Evolutionary conservation across 345 rosid genomes (phyloP).

Genomic region (Gossypium rotundifolium): DNA sequence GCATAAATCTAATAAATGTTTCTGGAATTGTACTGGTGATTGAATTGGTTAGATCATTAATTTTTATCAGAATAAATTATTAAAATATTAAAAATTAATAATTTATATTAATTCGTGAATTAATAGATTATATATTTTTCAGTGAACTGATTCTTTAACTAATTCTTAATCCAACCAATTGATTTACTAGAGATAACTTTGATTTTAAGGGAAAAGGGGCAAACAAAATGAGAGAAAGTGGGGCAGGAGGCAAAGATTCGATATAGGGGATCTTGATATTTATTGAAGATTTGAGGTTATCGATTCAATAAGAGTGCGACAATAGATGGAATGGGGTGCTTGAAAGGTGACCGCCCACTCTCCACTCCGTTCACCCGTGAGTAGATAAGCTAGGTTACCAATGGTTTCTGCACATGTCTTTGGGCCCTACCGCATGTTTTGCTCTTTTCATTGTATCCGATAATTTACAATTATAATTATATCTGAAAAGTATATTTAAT

Average conservation of each 20-base stretch:
- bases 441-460: not conserved
- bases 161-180: no score
- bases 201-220: no score
- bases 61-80: no score
- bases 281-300: not conserved
- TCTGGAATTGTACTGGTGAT: no score
- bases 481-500: no score
- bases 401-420: slow-evolving; percentile 3
- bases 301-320: not conserved
- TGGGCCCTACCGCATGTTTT: not conserved
- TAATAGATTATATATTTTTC: no score
- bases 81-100: no score
- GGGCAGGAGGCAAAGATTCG: not conserved
- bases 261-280: not conserved
- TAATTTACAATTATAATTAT: not conserved
- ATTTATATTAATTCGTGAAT: no score
- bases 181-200: no score
- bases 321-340: not conserved
- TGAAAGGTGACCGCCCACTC: not conserved
- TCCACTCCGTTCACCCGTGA: not conserved
- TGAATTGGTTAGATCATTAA: rapidly evolving
- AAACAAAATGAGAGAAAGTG: no score
- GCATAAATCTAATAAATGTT: no score
- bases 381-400: not conserved
- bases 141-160: no score